Conservation (phyloP, 257 asterid genomes). For the Rhazya stricta region DNA sequence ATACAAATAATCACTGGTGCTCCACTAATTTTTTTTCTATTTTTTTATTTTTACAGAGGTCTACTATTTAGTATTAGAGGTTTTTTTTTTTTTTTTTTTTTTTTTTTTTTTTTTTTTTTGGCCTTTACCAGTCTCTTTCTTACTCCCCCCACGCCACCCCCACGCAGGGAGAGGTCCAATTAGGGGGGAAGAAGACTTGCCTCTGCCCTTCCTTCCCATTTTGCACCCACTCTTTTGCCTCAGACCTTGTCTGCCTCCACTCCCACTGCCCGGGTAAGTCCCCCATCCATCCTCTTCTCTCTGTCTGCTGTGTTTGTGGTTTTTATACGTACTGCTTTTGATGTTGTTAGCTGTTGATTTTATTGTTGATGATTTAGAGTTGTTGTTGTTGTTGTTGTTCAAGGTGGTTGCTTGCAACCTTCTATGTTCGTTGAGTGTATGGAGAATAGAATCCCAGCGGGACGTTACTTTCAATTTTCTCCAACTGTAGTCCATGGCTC, state of each 20-base stretch:
- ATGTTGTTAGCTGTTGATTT: not conserved
- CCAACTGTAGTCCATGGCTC: conserved; percentile 48
- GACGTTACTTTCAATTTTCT: conserved; percentile 69
- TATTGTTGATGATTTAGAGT: conserved; percentile 16
- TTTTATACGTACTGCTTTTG: not conserved
- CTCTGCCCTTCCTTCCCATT: conserved; percentile 24
- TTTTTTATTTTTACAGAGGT: not conserved
- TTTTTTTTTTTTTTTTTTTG: conserved; percentile 18
- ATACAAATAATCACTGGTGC: not conserved
- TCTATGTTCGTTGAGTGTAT: conserved; percentile 23
- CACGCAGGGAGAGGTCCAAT: conserved; percentile 36
- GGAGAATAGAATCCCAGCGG: conserved; percentile 58
- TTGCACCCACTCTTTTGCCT: not conserved
- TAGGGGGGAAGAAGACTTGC: conserved; percentile 37
- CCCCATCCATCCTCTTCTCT: not conserved
- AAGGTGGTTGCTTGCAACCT: conserved; percentile 10
- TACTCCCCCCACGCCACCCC: conserved; percentile 26
- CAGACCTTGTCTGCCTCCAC: conserved; percentile 7
- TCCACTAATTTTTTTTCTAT: not conserved
- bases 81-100: conserved; percentile 16
- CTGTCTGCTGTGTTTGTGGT: not conserved
- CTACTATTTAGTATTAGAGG: conserved; percentile 16
- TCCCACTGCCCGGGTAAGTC: conserved; percentile 11
- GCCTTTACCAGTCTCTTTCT: conserved; percentile 33
- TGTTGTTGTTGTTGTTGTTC: not conserved